Base-by-base conservation (phyloP, 768 basidiomycete species). In the Zangia roseola region DNA sequence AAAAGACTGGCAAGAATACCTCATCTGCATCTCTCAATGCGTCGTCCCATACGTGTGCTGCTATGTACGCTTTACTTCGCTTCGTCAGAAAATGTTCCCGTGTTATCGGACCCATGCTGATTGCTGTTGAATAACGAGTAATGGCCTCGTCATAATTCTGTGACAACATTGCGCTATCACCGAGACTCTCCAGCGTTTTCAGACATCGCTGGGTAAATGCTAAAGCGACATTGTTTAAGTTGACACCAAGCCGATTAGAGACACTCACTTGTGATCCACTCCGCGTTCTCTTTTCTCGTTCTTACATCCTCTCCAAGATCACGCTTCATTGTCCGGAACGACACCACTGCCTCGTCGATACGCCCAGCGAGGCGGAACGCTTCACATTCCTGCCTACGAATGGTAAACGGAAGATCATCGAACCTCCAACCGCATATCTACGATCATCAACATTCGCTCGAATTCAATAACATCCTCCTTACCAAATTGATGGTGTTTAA, bases 391-490 rank as follows among this genome's bases (percentile, higher is more conserved):
- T 38, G 34, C 24, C 30, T 43, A 17, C 24, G 21, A 21, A 35
- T 37, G 10, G 19, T 31, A 33, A 53, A 52, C 16, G 16, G 12
- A 12, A 53, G 16, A n/a, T 53, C 38, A 20, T 53, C 52, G 14
- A 53, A 53, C 24, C 30, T 53, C 50, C 52, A 53, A 1, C 52
- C 52, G 6, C 50, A 53, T 37, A 53, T 41, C 52, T 53, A 14
- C 21, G 30, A 19, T 12, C 21, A 26, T 53, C 23, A 45, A 10
- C 5, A 16, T 16, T 16, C 5, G 26, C 7, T 1, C 6, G 2
- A 40, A 34, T 9, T 5, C 34, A 19, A 19, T 35, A 24, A 3
- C 10, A 21, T 14, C 14, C 8, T 1, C 8, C 38, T 45, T n/a
- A 53, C 52, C 28, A 52, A 31, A 21, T 43, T 45, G 25, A 53